Percentiles rank a stretch among this genome's conserved stretches.
phyloP scores from a whole-genome alignment of 1,284 basidiomycete species.

The Malassezia yamatoensis region DNA sequence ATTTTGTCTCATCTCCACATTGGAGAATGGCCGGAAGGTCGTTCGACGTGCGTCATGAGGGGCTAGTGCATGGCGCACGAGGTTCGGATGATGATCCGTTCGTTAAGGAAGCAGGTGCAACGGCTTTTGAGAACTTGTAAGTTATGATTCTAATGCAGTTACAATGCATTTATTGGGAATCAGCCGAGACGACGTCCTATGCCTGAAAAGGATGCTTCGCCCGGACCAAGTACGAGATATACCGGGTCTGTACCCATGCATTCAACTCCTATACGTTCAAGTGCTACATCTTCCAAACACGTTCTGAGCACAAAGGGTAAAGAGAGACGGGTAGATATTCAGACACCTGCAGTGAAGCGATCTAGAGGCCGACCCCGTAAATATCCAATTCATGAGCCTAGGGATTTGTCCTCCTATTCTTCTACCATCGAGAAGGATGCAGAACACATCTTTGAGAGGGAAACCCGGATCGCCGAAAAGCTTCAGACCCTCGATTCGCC shows the following conservation, averaged over 20 bases:
- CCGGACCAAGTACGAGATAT: background rate
- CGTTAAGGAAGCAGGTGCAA: background rate
- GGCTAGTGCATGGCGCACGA: background rate
- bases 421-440: no score
- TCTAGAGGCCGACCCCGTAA: background rate
- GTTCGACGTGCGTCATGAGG: background rate
- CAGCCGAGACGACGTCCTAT: background rate
- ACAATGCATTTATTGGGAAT: constrained; percentile 9
- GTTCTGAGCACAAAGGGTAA: no score
- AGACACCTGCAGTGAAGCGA: background rate
- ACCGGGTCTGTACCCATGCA: background rate
- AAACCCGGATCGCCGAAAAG: no score
- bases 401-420: no score
- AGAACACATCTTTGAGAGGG: no score
- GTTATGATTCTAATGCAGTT: constrained; percentile 1
- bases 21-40: background rate
- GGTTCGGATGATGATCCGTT: background rate
- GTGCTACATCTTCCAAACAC: no score
- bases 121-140: constrained; percentile 16
- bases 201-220: background rate
- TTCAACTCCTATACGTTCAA: constrained; percentile 3
- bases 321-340: background rate
- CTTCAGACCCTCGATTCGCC: no score
- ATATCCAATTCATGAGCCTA: background rate
- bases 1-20: background rate